Evolutionary conservation across 139 green algal species (phyloP), one percentile per base, ranked within the genome.

Genomic region (Chlorella sp.): DNA sequence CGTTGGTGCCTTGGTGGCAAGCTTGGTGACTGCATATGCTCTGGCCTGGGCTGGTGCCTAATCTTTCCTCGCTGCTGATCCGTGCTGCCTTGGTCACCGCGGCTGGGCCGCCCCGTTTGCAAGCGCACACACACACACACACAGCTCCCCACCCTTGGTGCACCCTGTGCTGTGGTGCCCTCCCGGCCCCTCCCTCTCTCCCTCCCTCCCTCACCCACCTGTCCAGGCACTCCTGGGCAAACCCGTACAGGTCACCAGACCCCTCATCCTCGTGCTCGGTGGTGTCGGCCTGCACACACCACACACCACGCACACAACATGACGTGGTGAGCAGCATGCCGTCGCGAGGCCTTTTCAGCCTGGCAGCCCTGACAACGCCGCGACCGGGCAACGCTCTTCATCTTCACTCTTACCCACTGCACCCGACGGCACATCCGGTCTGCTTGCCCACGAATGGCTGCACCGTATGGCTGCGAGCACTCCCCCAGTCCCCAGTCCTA

Each of bases 181-280:
- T n/a, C n/a, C n/a, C n/a, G n/a, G n/a, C n/a, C n/a, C n/a, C n/a
- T n/a, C n/a, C n/a, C n/a, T n/a, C n/a, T n/a, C n/a, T n/a, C n/a
- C n/a, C n/a, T n/a, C n/a, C n/a, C n/a, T n/a, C n/a, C n/a, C n/a
- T n/a, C n/a, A n/a, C 64, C 24, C 33, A 70, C 55, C 95, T 80
- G 87, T 99, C 96, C 51, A 99, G 82, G 81, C 90, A 94, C 88
- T 99, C 86, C 75, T 82, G 77, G 5, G 89, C 90, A 74, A 89
- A 87, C 62, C 92, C 83, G 72, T 88, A 95, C 31, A 91, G 80
- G 69, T 96, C 91, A 1, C 90, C 89, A 50, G 91, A 77, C 22
- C 91, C 92, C 69, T 87, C 88, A 24, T 91, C 78, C 69, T 91
- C 87, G 42, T 91, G 64, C 49, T 71, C 23, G n/a, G 83, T 74